A percentile compares a stretch with the other conserved stretches of the same genome.
phyloP scores from a whole-genome alignment of 768 basidiomycete species.

The Scleroderma bovista region DNA sequence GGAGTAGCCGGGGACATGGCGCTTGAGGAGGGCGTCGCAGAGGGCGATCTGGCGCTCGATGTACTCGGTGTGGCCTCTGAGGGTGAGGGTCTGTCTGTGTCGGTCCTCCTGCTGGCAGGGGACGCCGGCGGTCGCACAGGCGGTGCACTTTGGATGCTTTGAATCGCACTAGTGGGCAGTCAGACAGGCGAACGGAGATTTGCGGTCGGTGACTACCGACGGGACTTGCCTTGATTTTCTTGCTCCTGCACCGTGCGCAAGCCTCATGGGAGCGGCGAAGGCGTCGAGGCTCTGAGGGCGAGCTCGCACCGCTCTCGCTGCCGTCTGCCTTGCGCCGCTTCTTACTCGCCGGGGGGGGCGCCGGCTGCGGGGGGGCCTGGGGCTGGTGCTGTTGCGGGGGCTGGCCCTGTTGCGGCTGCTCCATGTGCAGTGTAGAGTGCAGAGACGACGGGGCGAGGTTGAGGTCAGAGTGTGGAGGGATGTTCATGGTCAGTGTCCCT shows the following conservation, averaged over 20 bases:
- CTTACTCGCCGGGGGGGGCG: conserved; percentile 35
- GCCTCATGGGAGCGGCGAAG: conserved; percentile 87
- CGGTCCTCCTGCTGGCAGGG: conserved; percentile 85
- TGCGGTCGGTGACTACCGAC: conserved; percentile 74
- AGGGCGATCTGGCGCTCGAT: conserved; percentile 76
- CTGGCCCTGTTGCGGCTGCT: conserved; percentile 39
- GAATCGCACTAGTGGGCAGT: conserved; percentile 71
- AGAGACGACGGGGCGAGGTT: conserved; percentile 43
- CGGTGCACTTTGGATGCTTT: conserved; percentile 82
- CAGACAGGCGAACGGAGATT: conserved; percentile 56
- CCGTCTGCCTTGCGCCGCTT: conserved; percentile 60
- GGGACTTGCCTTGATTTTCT: conserved; percentile 90
- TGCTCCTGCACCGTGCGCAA: conserved; percentile 88
- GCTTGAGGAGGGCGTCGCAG: conserved; percentile 75
- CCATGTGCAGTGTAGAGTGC: conserved; percentile 65
- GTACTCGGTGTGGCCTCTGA: conserved; percentile 76
- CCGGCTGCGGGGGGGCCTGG: conserved; percentile 29
- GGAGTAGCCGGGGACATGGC: conserved; percentile 61
- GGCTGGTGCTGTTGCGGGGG: conserved; percentile 33
- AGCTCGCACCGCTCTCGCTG: conserved; percentile 46
- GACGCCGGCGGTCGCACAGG: conserved; percentile 75
- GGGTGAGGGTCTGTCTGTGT: conserved; percentile 81
- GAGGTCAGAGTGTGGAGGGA: conserved; percentile 43
- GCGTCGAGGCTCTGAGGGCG: conserved; percentile 68
- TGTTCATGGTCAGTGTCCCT: conserved; percentile 19